Percentiles rank a stretch among this genome's conserved stretches.
Evolutionary conservation across 2,329 filamentous ascomycete genomes (phyloP).

Genomic region (Colletotrichum sp.): DNA sequence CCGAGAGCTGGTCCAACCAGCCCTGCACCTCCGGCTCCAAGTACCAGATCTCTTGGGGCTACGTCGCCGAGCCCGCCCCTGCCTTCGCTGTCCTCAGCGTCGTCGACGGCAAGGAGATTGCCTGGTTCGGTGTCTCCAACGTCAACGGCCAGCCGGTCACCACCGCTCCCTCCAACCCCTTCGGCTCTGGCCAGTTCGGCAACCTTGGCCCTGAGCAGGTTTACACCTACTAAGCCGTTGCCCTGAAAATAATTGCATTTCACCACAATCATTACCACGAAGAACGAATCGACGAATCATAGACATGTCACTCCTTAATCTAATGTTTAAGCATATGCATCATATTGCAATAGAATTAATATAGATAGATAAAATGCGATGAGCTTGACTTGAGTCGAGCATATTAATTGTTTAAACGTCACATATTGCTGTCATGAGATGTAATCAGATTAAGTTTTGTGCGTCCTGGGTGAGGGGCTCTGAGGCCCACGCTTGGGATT

Average conservation of each 20-base stretch:
- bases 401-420: not conserved
- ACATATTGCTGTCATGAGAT: not conserved
- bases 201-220: conserved; percentile 13
- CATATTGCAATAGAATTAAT: not conserved
- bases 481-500: not conserved
- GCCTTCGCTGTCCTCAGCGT: not conserved
- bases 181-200: conserved; percentile 11
- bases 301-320: not conserved
- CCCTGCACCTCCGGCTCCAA: conserved; percentile 4
- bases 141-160: conserved; percentile 10
- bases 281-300: not conserved
- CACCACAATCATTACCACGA: not conserved
- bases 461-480: not conserved
- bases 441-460: not conserved
- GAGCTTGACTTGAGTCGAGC: not conserved
- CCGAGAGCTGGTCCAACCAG: conserved; percentile 11
- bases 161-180: conserved; percentile 6
- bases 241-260: not conserved
- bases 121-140: conserved; percentile 4
- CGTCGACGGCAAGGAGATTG: not conserved
- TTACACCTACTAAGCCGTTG: not conserved
- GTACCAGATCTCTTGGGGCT: conserved; percentile 9
- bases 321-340: not conserved
- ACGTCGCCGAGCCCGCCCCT: not conserved
- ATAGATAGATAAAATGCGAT: not conserved